A percentile compares a stretch with the other conserved stretches of the same genome.
Conservation (phyloP, 352 stramenopile genomes). For the Pythium inflatum region DNA sequence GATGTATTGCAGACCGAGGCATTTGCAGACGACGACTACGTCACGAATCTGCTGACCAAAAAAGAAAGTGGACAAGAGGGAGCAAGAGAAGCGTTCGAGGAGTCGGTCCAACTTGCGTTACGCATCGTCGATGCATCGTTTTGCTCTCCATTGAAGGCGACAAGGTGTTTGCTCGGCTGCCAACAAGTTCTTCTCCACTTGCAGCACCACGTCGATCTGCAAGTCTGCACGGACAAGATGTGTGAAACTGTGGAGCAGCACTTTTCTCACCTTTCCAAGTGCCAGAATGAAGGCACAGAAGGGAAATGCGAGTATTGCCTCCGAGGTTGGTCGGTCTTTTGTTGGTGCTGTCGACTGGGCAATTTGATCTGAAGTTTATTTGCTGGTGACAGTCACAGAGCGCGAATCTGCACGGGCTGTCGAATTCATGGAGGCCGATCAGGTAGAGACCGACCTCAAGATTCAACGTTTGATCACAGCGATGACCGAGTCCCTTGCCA, state of each 20-base stretch:
- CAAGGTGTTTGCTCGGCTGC: constrained; percentile 35
- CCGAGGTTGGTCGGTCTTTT: constrained; percentile 21
- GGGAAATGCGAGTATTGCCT: constrained; percentile 39
- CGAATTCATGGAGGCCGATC: constrained; percentile 37
- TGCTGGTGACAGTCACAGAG: constrained; percentile 24
- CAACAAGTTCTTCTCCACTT: constrained; percentile 36
- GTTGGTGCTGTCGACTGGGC: background rate
- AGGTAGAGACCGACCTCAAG: constrained; percentile 28
- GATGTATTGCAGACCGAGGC: background rate
- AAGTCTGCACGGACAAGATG: constrained; percentile 30
- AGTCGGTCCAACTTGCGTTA: constrained; percentile 30
- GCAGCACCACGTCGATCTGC: constrained; percentile 36
- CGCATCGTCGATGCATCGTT: constrained; percentile 40
- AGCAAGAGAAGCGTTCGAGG: constrained; percentile 19
- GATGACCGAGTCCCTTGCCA: constrained; percentile 33
- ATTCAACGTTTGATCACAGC: constrained; percentile 30
- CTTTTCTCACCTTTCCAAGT: constrained; percentile 36
- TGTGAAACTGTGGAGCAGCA: constrained; percentile 39
- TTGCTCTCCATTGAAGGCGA: constrained; percentile 33
- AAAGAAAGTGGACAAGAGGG: constrained; percentile 18
- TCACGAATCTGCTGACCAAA: constrained; percentile 23
- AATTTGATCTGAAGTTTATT: background rate
- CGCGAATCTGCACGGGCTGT: constrained; percentile 34
- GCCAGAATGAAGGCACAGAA: constrained; percentile 24
- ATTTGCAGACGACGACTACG: constrained; percentile 14